Conservation (phyloP, 2,329 filamentous ascomycete genomes). For the Colletotrichum sp. region DNA sequence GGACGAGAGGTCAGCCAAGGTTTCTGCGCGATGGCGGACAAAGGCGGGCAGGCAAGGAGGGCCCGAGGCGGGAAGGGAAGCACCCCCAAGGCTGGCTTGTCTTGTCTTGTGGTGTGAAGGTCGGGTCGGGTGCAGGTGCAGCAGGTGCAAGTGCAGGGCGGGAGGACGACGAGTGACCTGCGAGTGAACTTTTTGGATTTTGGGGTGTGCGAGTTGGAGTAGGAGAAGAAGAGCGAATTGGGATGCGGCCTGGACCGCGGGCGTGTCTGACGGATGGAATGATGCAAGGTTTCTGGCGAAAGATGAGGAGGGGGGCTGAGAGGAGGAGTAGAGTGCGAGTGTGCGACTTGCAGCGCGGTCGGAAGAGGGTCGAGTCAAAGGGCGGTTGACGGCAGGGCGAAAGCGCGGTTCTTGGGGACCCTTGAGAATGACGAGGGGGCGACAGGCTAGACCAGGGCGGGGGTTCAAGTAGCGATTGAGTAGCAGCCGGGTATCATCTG, state of each 20-base stretch:
- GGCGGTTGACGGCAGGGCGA: slow-evolving; percentile 11
- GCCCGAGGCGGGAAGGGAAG: background rate
- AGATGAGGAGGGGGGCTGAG: background rate
- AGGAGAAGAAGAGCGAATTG: background rate
- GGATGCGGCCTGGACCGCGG: slow-evolving; percentile 5
- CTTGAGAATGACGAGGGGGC: slow-evolving; percentile 19
- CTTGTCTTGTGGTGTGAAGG: background rate
- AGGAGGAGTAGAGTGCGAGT: background rate
- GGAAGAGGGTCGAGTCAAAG: slow-evolving; percentile 9
- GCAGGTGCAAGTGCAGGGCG: background rate
- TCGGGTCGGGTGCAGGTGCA: background rate
- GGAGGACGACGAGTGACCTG: background rate
- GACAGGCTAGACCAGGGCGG: slow-evolving; percentile 3
- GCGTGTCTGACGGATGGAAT: slow-evolving; percentile 12
- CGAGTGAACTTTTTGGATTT: background rate
- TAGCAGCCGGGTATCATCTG: background rate
- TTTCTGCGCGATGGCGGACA: background rate
- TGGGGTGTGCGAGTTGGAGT: background rate
- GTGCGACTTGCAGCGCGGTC: background rate
- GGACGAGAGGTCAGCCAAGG: slow-evolving; percentile 11
- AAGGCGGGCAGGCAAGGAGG: slow-evolving; percentile 5
- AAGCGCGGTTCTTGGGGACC: slow-evolving; percentile 5
- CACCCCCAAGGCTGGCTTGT: background rate
- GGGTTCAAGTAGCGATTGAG: background rate
- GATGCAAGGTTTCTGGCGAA: slow-evolving; percentile 12